Conservation (phyloP, 1,139 yeast species). For the Meyerozyma sp. region DNA sequence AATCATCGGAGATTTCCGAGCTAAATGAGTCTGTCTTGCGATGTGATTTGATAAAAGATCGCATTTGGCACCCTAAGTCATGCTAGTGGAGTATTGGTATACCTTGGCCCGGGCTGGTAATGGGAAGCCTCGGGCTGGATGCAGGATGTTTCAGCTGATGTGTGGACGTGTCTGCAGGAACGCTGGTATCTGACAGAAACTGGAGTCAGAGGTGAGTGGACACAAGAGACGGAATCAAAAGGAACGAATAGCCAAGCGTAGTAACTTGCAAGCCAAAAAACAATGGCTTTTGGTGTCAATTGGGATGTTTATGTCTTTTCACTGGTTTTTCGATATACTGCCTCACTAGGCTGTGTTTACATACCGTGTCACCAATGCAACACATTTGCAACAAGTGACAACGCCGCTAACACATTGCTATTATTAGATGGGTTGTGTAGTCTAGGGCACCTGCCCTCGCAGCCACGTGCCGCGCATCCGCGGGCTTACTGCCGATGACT, state of each 20-base stretch:
- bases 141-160: neutral
- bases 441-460: neutral
- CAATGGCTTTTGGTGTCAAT: no score
- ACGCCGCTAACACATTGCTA: neutral
- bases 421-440: neutral
- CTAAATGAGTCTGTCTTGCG: constrained; percentile 10
- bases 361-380: no score
- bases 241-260: no score
- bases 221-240: no score
- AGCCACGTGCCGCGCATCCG: neutral
- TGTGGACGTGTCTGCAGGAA: neutral
- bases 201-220: no score
- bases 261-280: no score
- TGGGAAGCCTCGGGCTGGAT: neutral
- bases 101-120: no score
- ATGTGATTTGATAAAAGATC: constrained; percentile 11
- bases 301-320: no score
- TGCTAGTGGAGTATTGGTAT: neutral
- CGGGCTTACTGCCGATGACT: neutral
- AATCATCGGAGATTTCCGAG: constrained; percentile 5
- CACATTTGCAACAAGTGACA: no score
- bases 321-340: no score
- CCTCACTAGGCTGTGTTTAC: no score
- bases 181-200: no score
- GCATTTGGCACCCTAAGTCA: constrained; percentile 4